Percentiles rank a stretch among this genome's conserved stretches.
Conservation (phyloP, 331 rosid species). For the Dryas integrifolia region DNA sequence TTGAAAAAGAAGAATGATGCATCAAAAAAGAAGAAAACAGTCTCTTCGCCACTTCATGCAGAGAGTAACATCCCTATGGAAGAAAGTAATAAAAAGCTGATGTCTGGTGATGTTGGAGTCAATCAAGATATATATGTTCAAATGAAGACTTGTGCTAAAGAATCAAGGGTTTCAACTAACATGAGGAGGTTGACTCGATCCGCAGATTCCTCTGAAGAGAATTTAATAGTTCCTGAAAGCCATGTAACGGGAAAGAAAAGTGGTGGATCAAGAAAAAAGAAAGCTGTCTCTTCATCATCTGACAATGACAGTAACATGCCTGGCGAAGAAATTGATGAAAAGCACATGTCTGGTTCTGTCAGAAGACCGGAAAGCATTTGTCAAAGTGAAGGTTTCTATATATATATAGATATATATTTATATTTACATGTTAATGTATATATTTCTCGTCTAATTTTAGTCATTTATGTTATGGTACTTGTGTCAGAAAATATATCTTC, state of each 20-base stretch:
- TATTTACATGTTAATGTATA: not conserved
- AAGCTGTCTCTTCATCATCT: constrained; percentile 4
- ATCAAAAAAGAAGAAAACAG: constrained; percentile 8
- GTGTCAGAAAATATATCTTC: not conserved
- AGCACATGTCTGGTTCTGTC: not conserved
- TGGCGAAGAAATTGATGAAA: not conserved
- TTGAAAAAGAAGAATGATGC: constrained; percentile 6
- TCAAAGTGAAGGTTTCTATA: constrained; percentile 17
- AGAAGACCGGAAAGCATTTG: constrained; percentile 9
- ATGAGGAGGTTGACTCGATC: constrained; percentile 14
- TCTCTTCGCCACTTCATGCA: not conserved
- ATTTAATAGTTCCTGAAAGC: constrained; percentile 4
- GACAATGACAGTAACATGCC: constrained; percentile 1
- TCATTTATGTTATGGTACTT: not conserved
- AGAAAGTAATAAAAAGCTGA: not conserved
- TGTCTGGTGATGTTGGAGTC: not conserved
- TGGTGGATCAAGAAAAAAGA: not conserved
- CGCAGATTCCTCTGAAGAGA: not conserved
- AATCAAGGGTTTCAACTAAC: constrained; percentile 8
- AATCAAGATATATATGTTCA: constrained; percentile 12
- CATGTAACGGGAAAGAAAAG: constrained; percentile 1
- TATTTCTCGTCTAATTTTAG: constrained; percentile 2
- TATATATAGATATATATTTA: not conserved
- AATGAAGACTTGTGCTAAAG: not conserved
- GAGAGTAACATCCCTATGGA: not conserved